Evolutionary conservation across 1,284 basidiomycete genomes (phyloP).

Genomic region (Xerocomus minutiporus): DNA sequence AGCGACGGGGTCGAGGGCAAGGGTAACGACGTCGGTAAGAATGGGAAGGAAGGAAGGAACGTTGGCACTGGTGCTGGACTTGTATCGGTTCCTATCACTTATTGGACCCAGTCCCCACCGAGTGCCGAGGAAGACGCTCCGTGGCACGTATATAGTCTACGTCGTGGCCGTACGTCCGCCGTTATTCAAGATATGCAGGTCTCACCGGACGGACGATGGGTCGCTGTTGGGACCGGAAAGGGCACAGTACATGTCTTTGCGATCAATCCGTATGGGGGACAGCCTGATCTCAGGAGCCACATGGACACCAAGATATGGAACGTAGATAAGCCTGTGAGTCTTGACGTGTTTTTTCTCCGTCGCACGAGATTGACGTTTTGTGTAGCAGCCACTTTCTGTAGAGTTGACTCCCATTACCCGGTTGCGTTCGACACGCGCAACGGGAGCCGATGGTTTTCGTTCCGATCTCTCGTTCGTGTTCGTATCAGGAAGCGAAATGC

Average conservation of each 20-base stretch:
- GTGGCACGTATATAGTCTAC: slow-evolving; percentile 66
- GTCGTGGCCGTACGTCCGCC: slow-evolving; percentile 68
- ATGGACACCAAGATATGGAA: slow-evolving; percentile 56
- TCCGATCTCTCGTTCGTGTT: slow-evolving; percentile 51
- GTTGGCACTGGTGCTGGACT: slow-evolving; percentile 6
- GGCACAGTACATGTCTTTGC: slow-evolving; percentile 72
- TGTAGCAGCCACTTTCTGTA: slow-evolving; percentile 48
- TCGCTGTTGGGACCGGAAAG: slow-evolving; percentile 63
- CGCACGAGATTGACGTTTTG: slow-evolving; percentile 4
- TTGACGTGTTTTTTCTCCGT: neutral
- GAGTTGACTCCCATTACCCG: slow-evolving; percentile 38
- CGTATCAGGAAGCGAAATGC: slow-evolving; percentile 36
- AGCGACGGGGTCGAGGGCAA: neutral
- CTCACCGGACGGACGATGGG: slow-evolving; percentile 64
- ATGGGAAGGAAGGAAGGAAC: slow-evolving; percentile 6
- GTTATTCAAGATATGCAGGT: slow-evolving; percentile 56
- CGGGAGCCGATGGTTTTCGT: slow-evolving; percentile 30
- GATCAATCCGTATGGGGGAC: slow-evolving; percentile 72
- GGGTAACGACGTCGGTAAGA: neutral
- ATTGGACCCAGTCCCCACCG: slow-evolving; percentile 1
- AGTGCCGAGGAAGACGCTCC: slow-evolving; percentile 31
- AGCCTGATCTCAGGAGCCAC: slow-evolving; percentile 60
- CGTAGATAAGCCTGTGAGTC: slow-evolving; percentile 44
- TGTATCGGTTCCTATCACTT: slow-evolving; percentile 2
- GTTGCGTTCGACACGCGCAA: slow-evolving; percentile 40